A percentile compares a stretch with the other conserved stretches of the same genome.
phyloP scores from a whole-genome alignment of 2,329 filamentous ascomycete species.

The Exophiala bonariae region DNA sequence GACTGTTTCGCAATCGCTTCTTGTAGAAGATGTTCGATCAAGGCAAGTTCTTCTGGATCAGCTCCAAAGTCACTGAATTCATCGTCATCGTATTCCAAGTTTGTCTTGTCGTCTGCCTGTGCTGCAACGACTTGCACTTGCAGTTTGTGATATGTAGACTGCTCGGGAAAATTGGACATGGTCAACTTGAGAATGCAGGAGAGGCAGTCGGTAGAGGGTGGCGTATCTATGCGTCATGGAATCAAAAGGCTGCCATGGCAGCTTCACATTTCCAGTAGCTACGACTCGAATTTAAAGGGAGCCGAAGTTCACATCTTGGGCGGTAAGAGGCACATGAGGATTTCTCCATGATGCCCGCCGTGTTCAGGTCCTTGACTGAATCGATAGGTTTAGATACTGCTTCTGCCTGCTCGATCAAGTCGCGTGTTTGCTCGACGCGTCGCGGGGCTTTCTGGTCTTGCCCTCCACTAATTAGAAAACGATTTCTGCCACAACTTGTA shows the following conservation, averaged over 20 bases:
- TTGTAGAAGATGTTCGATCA: slow-evolving; percentile 53
- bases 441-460: slow-evolving; percentile 10
- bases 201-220: slow-evolving; percentile 3
- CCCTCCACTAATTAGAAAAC: too few species aligned
- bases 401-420: slow-evolving; percentile 13
- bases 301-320: background rate
- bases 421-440: slow-evolving; percentile 11
- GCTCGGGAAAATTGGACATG: slow-evolving; percentile 5
- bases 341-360: background rate
- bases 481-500: too few species aligned
- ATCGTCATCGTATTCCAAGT: slow-evolving; percentile 35
- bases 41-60: slow-evolving; percentile 52
- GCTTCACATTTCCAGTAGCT: background rate
- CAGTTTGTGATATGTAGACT: background rate
- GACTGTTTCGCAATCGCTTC: slow-evolving; percentile 39
- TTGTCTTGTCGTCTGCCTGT: background rate
- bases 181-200: slow-evolving; percentile 4
- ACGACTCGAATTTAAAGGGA: background rate
- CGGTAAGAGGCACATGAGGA: too few species aligned
- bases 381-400: background rate
- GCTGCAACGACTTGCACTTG: slow-evolving; percentile 10
- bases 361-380: background rate
- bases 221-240: slow-evolving; percentile 20
- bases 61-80: slow-evolving; percentile 65
- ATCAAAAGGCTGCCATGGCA: too few species aligned